Evolutionary conservation across 2,329 filamentous ascomycete genomes (phyloP), one percentile per base, ranked within the genome.

Genomic region (Colletotrichum godetiae): DNA sequence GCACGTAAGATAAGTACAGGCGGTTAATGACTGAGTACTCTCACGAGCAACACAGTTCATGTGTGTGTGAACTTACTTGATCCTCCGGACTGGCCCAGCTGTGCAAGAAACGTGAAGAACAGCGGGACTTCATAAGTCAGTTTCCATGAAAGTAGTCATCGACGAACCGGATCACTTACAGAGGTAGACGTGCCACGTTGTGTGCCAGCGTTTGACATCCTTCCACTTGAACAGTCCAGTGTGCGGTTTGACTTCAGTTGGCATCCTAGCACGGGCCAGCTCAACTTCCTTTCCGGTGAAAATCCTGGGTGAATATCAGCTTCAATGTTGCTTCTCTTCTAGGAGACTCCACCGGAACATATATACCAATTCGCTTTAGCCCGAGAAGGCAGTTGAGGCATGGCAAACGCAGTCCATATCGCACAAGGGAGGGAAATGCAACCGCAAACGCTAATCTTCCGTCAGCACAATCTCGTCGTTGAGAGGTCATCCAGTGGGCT

Each of bases 141-240:
- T 2, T 52, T 52, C 29, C 27, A 57, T 56, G 15, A 13, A 1
- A 11, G 5, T 31, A 55, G 12, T 4, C 22, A 15, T 13, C 19
- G 22, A 13, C 29, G 6, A 29, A 5, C 19, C 13, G 0, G 24
- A 15, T 22, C 11, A 19, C 76, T 55, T 69, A 79, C 76, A 80
- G 3, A 80, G 66, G 31, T 78, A 80, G 1, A 78, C 78, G 31
- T 79, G 78, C 78, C 78, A 80, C 15, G 78, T 79, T 15, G 72
- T 76, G 69, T 80, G 78, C 78, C 78, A 80, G 11, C 78, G 76
- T 59, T 76, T 77, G 8, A 80, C 75, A 33, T 79, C 78, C 53
- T 78, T 78, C 78, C 78, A 79, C 56, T 77, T 78, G 71, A 80
- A 80, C 3, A 80, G 66, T 0, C 78, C 78, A 1, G 78, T 78